Percentiles rank a stretch among this genome's conserved stretches.
Evolutionary conservation across 2,329 filamentous ascomycete genomes (phyloP).

Genomic region (Monosporascus sp.): DNA sequence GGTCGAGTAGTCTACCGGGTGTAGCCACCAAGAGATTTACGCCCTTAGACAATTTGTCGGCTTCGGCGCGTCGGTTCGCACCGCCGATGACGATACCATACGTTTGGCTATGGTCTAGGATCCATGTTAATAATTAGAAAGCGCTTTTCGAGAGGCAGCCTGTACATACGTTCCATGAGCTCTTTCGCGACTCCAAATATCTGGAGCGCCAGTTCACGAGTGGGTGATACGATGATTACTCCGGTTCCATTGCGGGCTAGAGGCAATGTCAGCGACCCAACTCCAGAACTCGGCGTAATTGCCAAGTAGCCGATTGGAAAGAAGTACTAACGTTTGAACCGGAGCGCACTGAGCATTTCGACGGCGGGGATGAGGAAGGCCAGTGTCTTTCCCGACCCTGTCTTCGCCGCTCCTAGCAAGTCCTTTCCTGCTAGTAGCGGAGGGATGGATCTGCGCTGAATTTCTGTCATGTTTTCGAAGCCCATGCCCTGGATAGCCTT

Average conservation of each 20-base stretch:
- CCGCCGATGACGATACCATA: slow-evolving; percentile 96
- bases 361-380: slow-evolving; percentile 91
- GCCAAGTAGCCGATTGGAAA: neutral
- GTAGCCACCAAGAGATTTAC: slow-evolving; percentile 94
- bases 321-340: slow-evolving; percentile 68
- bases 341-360: slow-evolving; percentile 83
- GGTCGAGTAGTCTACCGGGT: slow-evolving; percentile 86
- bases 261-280: slow-evolving; percentile 42
- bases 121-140: neutral
- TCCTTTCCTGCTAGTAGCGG: slow-evolving; percentile 85
- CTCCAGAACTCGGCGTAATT: slow-evolving; percentile 42
- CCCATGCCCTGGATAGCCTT: slow-evolving; percentile 87
- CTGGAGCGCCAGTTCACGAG: slow-evolving; percentile 87
- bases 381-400: slow-evolving; percentile 87
- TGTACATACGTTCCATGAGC: slow-evolving; percentile 61
- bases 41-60: slow-evolving; percentile 88
- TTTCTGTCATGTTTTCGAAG: slow-evolving; percentile 93
- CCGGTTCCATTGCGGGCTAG: slow-evolving; percentile 72
- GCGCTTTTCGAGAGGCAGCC: neutral
- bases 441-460: slow-evolving; percentile 82
- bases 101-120: slow-evolving; percentile 72
- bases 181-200: slow-evolving; percentile 94
- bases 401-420: slow-evolving; percentile 91
- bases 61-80: slow-evolving; percentile 84
- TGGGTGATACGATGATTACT: slow-evolving; percentile 88